Base-by-base conservation (phyloP, 1,284 basidiomycete genomes). In the Puccinia coronata region DNA sequence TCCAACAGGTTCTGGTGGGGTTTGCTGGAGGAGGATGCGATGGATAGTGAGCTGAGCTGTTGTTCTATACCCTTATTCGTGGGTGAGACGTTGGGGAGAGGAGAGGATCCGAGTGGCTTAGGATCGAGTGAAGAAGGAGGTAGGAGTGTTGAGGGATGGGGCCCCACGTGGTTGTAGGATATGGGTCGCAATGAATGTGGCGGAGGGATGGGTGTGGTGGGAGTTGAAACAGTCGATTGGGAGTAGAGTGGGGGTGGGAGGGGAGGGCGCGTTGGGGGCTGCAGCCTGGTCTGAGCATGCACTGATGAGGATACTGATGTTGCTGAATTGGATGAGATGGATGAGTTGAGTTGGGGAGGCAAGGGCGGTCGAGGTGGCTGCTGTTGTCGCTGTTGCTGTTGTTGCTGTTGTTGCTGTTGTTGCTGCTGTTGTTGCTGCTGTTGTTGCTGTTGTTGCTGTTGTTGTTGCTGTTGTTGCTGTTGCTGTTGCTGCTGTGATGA, bases 191-290 rank as follows among this genome's bases (percentile, higher is more conserved):
- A n/a, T n/a, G n/a, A n/a, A n/a, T n/a, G n/a, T n/a, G n/a, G n/a
- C n/a, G n/a, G n/a, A n/a, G n/a, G n/a, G n/a, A n/a, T n/a, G n/a
- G n/a, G n/a, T n/a, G n/a, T n/a, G 76, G 74, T 36, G 55, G 65
- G 71, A 82, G 73, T 31, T 31, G n/a, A 25, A 20, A 85, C 85
- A 25, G 88, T 86, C 80, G 83, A 82, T 61, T 82, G 82, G 57
- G 84, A 82, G 43, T 67, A 51, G 28, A 71, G 41, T 51, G 71
- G 69, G 47, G n/a, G n/a, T n/a, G n/a, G n/a, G n/a, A n/a, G n/a
- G n/a, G n/a, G n/a, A n/a, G n/a, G n/a, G n/a, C n/a, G n/a, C n/a
- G n/a, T n/a, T n/a, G n/a, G n/a, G n/a, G n/a, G n/a, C n/a, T n/a
- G n/a, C n/a, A n/a, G n/a, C n/a, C n/a, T n/a, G n/a, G n/a, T n/a